These are phyloP conservation scores for Neonothopanus nambi DNA, from an alignment of 1,284 basidiomycete species.

Conservation along the genomic window DNA sequence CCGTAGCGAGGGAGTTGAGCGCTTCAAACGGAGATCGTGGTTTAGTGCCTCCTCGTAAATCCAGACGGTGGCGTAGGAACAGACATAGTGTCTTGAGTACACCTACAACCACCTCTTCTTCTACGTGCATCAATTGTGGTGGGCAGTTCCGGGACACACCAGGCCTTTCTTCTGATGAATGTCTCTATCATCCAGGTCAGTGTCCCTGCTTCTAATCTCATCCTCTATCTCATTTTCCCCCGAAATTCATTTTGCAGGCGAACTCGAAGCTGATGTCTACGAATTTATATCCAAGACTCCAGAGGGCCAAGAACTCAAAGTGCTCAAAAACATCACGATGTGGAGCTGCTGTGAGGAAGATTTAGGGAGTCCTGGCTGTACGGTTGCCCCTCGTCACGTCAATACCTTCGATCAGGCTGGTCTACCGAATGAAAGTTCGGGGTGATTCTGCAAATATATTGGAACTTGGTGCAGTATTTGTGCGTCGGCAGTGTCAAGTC, in stretches of 20 bases:
- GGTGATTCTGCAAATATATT: no score
- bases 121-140: constrained; percentile 3
- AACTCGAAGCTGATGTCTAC: constrained; percentile 35
- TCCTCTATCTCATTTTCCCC: no score
- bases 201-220: not conserved
- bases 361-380: constrained; percentile 6
- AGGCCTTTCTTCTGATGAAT: not conserved
- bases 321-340: constrained; percentile 36
- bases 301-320: constrained; percentile 30
- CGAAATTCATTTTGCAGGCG: constrained; percentile 26
- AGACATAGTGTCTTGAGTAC: not conserved
- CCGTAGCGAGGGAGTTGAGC: constrained; percentile 33
- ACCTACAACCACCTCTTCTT: not conserved
- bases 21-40: not conserved
- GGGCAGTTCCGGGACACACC: not conserved
- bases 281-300: constrained; percentile 37
- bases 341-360: constrained; percentile 47
- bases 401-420: no score
- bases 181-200: constrained; percentile 14
- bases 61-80: not conserved
- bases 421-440: no score
- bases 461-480: no score
- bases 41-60: not conserved
- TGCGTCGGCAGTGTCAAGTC: no score
- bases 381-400: not conserved